Evolutionary conservation across 192 early-diverging fungal genomes (phyloP), one percentile per base, ranked within the genome.

Genomic region (Coemansia sp.): DNA sequence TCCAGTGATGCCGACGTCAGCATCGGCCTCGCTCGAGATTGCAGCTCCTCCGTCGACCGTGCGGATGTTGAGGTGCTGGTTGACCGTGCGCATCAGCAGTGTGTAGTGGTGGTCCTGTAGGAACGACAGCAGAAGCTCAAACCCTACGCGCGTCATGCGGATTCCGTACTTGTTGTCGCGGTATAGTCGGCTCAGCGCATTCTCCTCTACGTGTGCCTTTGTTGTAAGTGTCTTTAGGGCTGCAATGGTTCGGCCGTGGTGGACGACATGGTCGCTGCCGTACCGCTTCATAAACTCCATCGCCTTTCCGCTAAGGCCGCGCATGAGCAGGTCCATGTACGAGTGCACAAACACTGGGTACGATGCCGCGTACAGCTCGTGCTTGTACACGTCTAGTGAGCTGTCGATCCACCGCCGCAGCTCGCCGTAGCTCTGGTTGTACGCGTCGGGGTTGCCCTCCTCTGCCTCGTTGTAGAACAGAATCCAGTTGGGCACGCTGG

Each of bases 311-410:
- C 39, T 39, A 23, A 84, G 66, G 37, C 74, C 81, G 39, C 81
- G 76, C 55, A 57, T 45, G 36, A 95, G 87, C 60, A 99, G 85
- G 72, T 96, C 93, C 63, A 99, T 80, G 83, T 94, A 98, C 25
- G 89, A 82, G 80, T 98, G 91, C 6, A 94, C 93, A 81, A 97
- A 99, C 5, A 97, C 77, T 7, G 97, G 97, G 72, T 90, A 98
- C 9, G 97, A 84, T 2, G 94, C 87, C 8, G 89, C 84, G 39
- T 88, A 86, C 23, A 99, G 85, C 85, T 98, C 96, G 53, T 91
- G 84, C 90, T 95, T 94, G 87, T 95, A 99, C 67, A 89, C 87
- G 70, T 98, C 98, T 50, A 99, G 85, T 6, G 95, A 98, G 65
- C 92, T 92, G 59, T 98, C 94, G 45, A 98, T 90, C 94, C 94